Evolutionary conservation across 163 green algal species (phyloP), one percentile per base, ranked within the genome.

Genomic region (Chlorella variabilis): DNA sequence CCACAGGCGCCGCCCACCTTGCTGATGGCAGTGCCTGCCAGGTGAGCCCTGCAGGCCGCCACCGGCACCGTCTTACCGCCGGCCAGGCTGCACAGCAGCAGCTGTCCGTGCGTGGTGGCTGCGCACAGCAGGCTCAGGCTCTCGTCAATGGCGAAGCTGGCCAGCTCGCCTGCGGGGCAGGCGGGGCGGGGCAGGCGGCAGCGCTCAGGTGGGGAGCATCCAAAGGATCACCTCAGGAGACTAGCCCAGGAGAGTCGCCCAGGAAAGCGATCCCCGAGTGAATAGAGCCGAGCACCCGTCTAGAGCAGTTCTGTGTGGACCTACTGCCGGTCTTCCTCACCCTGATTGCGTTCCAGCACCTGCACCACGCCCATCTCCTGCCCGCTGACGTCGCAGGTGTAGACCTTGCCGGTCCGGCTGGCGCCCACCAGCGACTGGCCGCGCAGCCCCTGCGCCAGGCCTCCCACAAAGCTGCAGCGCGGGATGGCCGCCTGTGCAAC

Each of bases 21-120:
- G 76, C 5, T 54, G 27, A 82, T 54, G 17, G 31, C 25, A 0
- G 31, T 75, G 23, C 45, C 63, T 8, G 76, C 61, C 3, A 51
- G 2, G 63, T 82, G 76, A 21, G 33, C 76, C 62, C 31, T 75
- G 61, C 59, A 51, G 25, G 42, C 41, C 8, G 76, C 76, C 49
- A 69, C 5, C 31, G 54, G 42, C 36, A 69, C 5, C 31, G 54
- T 29, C 36, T 67, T 75, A 42, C 76, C 63, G 42, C 31, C 31
- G 41, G 27, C 38, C 20, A 48, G 31, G 15, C 9, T 27, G n/a
- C 41, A 71, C 5, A 36, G 27, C 45, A 67, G 62, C 31, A 82
- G 62, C 27, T 58, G 33, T 45, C 62, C 62, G 59, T 33, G 63
- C 23, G n/a, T 75, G 45, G 41, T 76, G 42, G 62, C 76, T 8